A percentile compares a stretch with the other conserved stretches of the same genome.
Conservation (phyloP, 176 grass and related monocot genomes). For the Eragrostis curvula region DNA sequence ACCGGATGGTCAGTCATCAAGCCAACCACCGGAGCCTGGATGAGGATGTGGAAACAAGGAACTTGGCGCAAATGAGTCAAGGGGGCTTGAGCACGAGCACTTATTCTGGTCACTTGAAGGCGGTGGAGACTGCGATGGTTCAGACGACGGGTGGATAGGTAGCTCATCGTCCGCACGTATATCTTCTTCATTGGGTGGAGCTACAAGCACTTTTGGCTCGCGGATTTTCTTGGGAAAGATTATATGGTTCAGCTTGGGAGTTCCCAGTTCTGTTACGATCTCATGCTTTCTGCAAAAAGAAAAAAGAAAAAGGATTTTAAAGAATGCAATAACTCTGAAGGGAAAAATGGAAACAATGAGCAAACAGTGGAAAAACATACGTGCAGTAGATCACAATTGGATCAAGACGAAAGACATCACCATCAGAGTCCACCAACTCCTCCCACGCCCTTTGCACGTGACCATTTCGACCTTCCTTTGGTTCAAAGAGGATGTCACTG, state of each 20-base stretch:
- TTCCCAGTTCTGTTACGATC: constrained; percentile 46
- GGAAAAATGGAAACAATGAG: not conserved
- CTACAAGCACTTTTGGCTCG: constrained; percentile 7
- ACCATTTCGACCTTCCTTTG: not conserved
- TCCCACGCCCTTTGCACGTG: constrained; percentile 71
- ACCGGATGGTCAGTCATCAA: constrained; percentile 2
- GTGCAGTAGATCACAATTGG: constrained; percentile 81
- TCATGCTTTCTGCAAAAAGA: constrained; percentile 61
- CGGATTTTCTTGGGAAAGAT: constrained; percentile 54
- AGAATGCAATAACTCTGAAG: not conserved
- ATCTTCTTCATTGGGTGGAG: constrained; percentile 1
- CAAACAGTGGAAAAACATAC: constrained; percentile 42
- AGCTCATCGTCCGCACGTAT: not conserved
- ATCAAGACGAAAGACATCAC: constrained; percentile 43
- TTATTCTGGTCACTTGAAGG: not conserved
- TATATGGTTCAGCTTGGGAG: constrained; percentile 60
- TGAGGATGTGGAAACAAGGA: constrained; percentile 36
- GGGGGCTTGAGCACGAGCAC: not conserved
- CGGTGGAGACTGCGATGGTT: not conserved
- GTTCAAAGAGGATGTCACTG: constrained; percentile 56
- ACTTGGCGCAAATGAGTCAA: constrained; percentile 46
- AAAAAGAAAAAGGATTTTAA: not conserved
- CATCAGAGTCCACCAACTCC: not conserved
- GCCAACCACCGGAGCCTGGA: constrained; percentile 51
- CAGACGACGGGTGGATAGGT: not conserved